phyloP scores from a whole-genome alignment of 768 basidiomycete genomes.

The Boletus rex-veris region DNA sequence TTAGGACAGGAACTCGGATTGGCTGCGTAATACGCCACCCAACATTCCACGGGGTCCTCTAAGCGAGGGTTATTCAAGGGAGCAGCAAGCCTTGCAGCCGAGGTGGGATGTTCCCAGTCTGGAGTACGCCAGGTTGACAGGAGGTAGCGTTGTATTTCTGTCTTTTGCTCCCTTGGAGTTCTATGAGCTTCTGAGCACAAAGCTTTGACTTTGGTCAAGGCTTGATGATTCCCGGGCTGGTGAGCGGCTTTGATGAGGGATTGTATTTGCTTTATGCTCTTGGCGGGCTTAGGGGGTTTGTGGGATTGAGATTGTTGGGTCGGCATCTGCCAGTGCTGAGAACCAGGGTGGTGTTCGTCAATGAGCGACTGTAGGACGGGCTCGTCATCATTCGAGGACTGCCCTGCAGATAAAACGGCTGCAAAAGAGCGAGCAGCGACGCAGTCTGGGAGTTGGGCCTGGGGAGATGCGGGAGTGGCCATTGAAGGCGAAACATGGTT shows the following conservation, averaged over 20 bases:
- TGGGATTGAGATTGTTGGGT: constrained; percentile 4
- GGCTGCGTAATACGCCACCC: constrained; percentile 43
- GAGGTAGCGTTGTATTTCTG: constrained; percentile 41
- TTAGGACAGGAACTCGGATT: constrained; percentile 47
- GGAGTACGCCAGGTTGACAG: constrained; percentile 46
- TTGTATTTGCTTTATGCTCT: constrained; percentile 40
- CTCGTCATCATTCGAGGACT: constrained; percentile 26
- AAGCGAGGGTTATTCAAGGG: constrained; percentile 42
- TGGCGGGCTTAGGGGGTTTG: constrained; percentile 27
- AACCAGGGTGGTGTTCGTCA: constrained; percentile 17
- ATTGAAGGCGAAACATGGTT: constrained; percentile 23
- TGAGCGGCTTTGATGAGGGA: constrained; percentile 42
- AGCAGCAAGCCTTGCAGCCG: constrained; percentile 16
- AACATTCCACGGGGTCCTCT: constrained; percentile 44
- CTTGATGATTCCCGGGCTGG: constrained; percentile 40
- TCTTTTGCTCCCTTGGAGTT: constrained; percentile 43
- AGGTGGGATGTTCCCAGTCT: constrained; percentile 27
- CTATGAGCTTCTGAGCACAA: constrained; percentile 44
- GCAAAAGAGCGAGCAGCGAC: constrained; percentile 35
- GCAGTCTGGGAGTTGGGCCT: constrained; percentile 34
- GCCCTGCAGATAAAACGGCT: constrained; percentile 31
- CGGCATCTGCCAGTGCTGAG: constrained; percentile 26
- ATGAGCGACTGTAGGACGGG: constrained; percentile 17
- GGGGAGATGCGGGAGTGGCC: constrained; percentile 33
- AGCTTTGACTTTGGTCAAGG: constrained; percentile 41